Base-by-base conservation (phyloP, 2,329 filamentous ascomycete genomes). In the Trichoderma aggressivum region DNA sequence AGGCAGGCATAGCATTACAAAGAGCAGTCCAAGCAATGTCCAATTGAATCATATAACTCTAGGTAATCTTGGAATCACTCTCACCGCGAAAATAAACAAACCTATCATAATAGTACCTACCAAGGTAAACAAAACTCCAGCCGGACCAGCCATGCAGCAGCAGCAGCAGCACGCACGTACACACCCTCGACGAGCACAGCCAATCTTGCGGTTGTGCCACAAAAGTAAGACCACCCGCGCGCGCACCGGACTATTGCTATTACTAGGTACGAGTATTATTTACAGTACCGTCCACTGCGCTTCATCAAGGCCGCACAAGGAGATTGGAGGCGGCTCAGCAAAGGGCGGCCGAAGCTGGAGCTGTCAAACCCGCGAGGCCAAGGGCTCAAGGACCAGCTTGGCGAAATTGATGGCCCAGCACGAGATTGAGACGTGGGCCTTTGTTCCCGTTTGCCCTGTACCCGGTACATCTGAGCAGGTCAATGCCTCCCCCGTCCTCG, bases 331-430 rank as follows among this genome's bases (percentile, higher is more conserved):
- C 59, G 34, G 59, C 34, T 36, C 32, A 24, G 28, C 59, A 61
- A 30, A 36, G 59, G 59, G 34, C 32, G 32, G 34, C 32, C 21
- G 59, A 63, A 43, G 26, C 18, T 43, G 18, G 16, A 47, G 36
- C 24, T 47, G 36, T 61, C 32, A n/a, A 50, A 63, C 24, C 32
- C 24, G 21, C 16, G 10, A 39, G 59, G 60, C 50, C 61, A 64
- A 65, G 43, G 60, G 32, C 60, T 55, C 53, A 60, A 59, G 53
- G 68, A 21, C 32, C 75, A 76, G 60, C 60, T 63, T 63, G 16
- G 61, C 39, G 74, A 78, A 75, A 78, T 78, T 78, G 76, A 74
- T 72, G 28, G 61, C 21, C 56, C 65, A 26, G 65, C 65, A 47
- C 47, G 74, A 75, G 74, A 72, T 74, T 53, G 50, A 73, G 43